These are phyloP conservation scores for Pythium phragmitis DNA, from an alignment of 352 stramenopile genomes.

Conservation along the genomic window DNA sequence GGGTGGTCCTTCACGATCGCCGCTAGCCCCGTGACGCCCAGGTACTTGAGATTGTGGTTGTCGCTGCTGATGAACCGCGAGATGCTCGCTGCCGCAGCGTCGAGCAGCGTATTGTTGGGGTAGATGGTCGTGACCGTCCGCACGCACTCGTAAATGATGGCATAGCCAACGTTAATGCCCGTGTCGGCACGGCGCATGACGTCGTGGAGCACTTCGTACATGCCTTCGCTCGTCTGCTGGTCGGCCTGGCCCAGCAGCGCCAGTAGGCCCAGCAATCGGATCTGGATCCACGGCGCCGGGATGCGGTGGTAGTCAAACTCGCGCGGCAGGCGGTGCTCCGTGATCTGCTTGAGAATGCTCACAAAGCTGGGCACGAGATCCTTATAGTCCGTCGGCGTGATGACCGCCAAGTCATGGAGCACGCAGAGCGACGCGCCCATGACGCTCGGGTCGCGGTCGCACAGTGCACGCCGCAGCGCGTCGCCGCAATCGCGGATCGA, in stretches of 20 bases:
- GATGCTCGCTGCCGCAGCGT: constrained; percentile 92
- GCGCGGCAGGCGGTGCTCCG: constrained; percentile 96
- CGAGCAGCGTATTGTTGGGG: constrained; percentile 97
- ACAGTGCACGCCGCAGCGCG: constrained; percentile 94
- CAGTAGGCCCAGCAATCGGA: constrained; percentile 96
- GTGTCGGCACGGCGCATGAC: constrained; percentile 98
- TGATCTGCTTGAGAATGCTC: constrained; percentile 99
- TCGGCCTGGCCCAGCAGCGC: constrained; percentile 94
- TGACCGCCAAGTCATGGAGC: constrained; percentile 91
- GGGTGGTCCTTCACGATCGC: constrained; percentile 96
- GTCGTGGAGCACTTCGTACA: constrained; percentile 99
- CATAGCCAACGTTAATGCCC: constrained; percentile 99
- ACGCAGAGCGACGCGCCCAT: constrained; percentile 97
- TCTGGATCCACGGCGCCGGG: constrained; percentile 99
- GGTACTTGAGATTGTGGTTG: constrained; percentile 98
- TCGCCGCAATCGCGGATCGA: constrained; percentile 88
- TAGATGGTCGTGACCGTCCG: constrained; percentile 99
- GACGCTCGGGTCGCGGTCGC: constrained; percentile 98
- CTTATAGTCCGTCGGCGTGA: constrained; percentile 94
- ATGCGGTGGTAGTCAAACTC: constrained; percentile 99
- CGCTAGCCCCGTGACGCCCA: constrained; percentile 98
- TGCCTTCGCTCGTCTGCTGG: constrained; percentile 94
- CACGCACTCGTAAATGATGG: constrained; percentile 99
- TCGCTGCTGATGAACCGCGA: constrained; percentile 94
- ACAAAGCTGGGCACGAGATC: constrained; percentile 99